Percentiles rank a stretch among this genome's conserved stretches.
Evolutionary conservation across 345 rosid species (phyloP).

Genomic region (Raphanus sativus): DNA sequence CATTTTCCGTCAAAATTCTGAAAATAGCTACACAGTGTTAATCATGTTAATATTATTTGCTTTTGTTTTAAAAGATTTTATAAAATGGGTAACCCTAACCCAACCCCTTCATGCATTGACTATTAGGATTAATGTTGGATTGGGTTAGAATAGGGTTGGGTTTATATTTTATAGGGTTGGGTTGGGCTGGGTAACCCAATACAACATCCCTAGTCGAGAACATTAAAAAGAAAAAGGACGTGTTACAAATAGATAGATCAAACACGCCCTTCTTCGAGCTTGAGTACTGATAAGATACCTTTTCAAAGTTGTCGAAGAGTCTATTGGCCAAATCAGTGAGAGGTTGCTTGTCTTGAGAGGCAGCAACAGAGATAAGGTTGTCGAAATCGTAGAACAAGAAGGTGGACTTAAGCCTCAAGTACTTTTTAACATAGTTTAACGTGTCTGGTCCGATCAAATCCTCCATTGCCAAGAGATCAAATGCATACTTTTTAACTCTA

Average conservation of each 20-base stretch:
- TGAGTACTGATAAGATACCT: neutral
- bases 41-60: no score
- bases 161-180: no score
- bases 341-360: conserved; percentile 59
- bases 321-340: conserved; percentile 74
- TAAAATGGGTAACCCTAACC: no score
- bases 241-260: neutral
- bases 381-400: conserved; percentile 79
- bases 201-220: no score
- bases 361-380: conserved; percentile 69
- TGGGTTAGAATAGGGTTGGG: no score
- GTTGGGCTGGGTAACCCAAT: no score
- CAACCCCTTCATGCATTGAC: no score
- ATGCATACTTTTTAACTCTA: conserved; percentile 69
- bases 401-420: conserved; percentile 74
- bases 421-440: conserved; percentile 70
- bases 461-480: conserved; percentile 81
- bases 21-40: no score
- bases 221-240: no score
- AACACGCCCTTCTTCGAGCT: neutral
- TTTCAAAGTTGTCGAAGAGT: conserved; percentile 56
- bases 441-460: conserved; percentile 80
- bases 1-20: no score
- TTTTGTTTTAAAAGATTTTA: no score
- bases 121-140: no score